Conservation (phyloP, 2,329 filamentous ascomycete species). For the Pyrenophora teres region DNA sequence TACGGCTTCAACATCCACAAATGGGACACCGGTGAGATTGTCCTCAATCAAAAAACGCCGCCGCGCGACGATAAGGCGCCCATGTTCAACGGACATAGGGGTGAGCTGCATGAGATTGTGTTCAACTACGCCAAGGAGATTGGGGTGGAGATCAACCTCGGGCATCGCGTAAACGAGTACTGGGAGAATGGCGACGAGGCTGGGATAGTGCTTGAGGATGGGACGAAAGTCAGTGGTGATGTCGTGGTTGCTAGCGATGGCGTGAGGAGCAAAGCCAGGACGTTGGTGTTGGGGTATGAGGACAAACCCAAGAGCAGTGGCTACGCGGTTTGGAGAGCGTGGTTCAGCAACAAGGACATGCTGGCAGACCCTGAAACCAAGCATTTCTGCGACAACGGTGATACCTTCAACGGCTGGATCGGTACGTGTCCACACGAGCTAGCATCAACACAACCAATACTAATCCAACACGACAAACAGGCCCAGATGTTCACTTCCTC, state of each 20-base stretch:
- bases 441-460: background rate
- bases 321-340: conserved; percentile 60
- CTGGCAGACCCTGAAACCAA: conserved; percentile 44
- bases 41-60: conserved; percentile 60
- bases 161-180: conserved; percentile 58
- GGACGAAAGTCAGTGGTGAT: conserved; percentile 55
- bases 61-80: conserved; percentile 54
- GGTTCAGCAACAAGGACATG: conserved; percentile 47
- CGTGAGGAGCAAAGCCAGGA: conserved; percentile 57
- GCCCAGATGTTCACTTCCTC: conserved; percentile 46
- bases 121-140: conserved; percentile 62
- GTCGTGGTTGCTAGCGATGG: conserved; percentile 59
- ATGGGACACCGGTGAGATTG: conserved; percentile 62
- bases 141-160: conserved; percentile 61
- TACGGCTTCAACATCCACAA: conserved; percentile 68
- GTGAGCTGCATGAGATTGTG: conserved; percentile 64
- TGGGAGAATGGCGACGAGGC: conserved; percentile 59
- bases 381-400: conserved; percentile 47
- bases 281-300: conserved; percentile 58
- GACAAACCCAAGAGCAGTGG: conserved; percentile 60
- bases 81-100: conserved; percentile 64
- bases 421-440: conserved; percentile 15
- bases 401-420: conserved; percentile 48
- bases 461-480: conserved; percentile 8
- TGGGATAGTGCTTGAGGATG: conserved; percentile 58